Percentiles rank a stretch among this genome's conserved stretches.
phyloP scores from a whole-genome alignment of 2,329 filamentous ascomycete genomes.

The Lachnellula cervina region DNA sequence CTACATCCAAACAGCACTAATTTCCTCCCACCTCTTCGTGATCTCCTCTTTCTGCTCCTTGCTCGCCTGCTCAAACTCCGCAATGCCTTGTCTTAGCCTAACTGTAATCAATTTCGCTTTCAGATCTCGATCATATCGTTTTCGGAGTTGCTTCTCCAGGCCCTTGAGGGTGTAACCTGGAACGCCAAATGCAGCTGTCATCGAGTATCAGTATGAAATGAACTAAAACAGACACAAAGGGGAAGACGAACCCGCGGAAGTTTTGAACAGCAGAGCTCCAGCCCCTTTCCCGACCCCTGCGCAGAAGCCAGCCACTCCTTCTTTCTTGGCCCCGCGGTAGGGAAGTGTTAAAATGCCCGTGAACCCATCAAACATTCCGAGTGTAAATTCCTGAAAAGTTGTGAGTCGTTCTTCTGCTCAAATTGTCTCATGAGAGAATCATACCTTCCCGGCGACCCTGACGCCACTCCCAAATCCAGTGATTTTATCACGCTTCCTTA shows the following conservation, averaged over 20 bases:
- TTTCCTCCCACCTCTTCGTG: constrained; percentile 25
- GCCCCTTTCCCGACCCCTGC: constrained; percentile 52
- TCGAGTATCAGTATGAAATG: constrained; percentile 20
- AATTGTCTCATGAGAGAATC: not conserved
- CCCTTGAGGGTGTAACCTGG: constrained; percentile 25
- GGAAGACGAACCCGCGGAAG: constrained; percentile 36
- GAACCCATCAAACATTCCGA: constrained; percentile 59
- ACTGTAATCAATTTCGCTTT: constrained; percentile 20
- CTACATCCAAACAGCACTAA: not conserved
- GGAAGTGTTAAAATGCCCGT: constrained; percentile 59
- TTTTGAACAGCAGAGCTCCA: constrained; percentile 60
- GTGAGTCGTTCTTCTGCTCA: not conserved
- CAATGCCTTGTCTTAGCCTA: constrained; percentile 20
- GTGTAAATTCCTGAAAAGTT: constrained; percentile 45
- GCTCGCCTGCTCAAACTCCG: constrained; percentile 29
- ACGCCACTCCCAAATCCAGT: constrained; percentile 61
- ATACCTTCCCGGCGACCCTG: constrained; percentile 47
- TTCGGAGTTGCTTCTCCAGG: constrained; percentile 23
- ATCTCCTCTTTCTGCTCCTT: constrained; percentile 37
- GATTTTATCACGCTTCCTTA: constrained; percentile 50
- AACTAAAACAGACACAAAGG: not conserved
- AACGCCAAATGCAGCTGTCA: constrained; percentile 16
- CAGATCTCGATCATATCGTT: constrained; percentile 14
- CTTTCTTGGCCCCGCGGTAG: constrained; percentile 48
- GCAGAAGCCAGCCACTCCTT: constrained; percentile 47